These are phyloP conservation scores for Albatrellus ellisii DNA, from an alignment of 768 basidiomycete genomes.

Conservation along the genomic window DNA sequence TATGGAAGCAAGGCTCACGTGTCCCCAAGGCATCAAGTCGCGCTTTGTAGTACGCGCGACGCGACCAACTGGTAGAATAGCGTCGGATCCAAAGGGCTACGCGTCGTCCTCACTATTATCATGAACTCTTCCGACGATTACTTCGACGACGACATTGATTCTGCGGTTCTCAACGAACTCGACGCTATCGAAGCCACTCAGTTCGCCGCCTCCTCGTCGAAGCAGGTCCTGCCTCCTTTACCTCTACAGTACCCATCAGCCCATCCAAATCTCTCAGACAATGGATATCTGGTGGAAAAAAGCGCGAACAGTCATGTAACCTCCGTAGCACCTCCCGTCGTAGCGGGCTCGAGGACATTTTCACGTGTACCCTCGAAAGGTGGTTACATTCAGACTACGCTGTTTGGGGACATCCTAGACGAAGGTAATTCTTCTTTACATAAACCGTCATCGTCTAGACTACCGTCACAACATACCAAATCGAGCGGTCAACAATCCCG, in stretches of 20 bases:
- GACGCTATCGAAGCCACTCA: conserved; percentile 61
- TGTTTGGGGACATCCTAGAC: conserved; percentile 47
- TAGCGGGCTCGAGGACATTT: conserved; percentile 4
- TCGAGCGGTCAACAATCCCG: conserved; percentile 27
- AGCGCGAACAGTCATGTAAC: conserved; percentile 28
- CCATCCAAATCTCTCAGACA: too few species aligned
- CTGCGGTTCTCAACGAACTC: conserved; percentile 43
- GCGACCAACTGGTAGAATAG: background rate
- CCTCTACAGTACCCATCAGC: too few species aligned
- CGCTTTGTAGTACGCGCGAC: background rate
- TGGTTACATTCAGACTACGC: conserved; percentile 50
- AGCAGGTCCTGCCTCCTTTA: conserved; percentile 12
- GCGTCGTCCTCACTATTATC: conserved; percentile 1
- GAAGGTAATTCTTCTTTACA: conserved; percentile 19
- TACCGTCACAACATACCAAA: conserved; percentile 3
- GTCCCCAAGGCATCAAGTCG: too few species aligned
- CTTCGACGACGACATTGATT: conserved; percentile 47
- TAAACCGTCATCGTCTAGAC: background rate
- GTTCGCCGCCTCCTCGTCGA: conserved; percentile 14
- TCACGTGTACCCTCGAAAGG: conserved; percentile 20
- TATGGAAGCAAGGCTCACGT: too few species aligned
- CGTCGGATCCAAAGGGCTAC: background rate
- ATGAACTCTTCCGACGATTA: conserved; percentile 79
- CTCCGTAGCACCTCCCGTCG: conserved; percentile 27
- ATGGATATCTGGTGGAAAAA: conserved; percentile 41